Conservation (phyloP, 2,329 filamentous ascomycete species). For the Curvularia sp. region DNA sequence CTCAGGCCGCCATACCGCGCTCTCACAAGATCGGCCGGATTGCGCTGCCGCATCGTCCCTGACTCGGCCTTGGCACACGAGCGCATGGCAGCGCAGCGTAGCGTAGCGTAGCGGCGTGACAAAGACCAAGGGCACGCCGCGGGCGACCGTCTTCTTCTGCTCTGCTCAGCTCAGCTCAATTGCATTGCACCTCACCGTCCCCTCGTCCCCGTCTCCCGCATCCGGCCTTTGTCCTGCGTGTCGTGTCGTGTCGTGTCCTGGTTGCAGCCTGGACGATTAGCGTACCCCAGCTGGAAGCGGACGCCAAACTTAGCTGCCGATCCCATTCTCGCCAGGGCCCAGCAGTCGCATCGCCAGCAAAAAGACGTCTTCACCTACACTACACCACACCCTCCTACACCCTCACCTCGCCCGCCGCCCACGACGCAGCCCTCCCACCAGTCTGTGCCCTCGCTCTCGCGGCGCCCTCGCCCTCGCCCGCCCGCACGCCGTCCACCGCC, state of each 20-base stretch:
- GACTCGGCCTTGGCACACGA: slow-evolving; percentile 32
- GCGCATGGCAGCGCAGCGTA: slow-evolving; percentile 17
- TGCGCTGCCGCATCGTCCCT: slow-evolving; percentile 27
- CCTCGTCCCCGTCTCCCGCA: too few relatives aligned
- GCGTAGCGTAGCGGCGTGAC: background rate
- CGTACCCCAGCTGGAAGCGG: slow-evolving; percentile 27
- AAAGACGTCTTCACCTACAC: slow-evolving; percentile 19
- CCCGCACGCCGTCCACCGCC: background rate
- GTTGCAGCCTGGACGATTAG: slow-evolving; percentile 19
- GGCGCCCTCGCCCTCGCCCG: background rate
- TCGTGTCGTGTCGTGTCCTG: too few relatives aligned
- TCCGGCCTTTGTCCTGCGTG: too few relatives aligned
- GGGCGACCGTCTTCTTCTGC: slow-evolving; percentile 6
- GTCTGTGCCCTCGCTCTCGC: slow-evolving; percentile 8
- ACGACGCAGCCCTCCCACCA: slow-evolving; percentile 8
- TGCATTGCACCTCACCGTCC: too few relatives aligned
- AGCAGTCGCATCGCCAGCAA: slow-evolving; percentile 18
- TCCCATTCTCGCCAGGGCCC: slow-evolving; percentile 25
- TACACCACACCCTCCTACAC: too few relatives aligned
- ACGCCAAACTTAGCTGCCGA: slow-evolving; percentile 33
- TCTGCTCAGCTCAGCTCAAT: too few relatives aligned
- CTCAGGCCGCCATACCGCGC: slow-evolving; percentile 25
- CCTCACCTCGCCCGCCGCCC: background rate
- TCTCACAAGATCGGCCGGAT: slow-evolving; percentile 28
- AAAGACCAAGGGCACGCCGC: background rate